Base-by-base conservation (phyloP, 108 stramenopile genomes). In the Cyclotella distinguenda region DNA sequence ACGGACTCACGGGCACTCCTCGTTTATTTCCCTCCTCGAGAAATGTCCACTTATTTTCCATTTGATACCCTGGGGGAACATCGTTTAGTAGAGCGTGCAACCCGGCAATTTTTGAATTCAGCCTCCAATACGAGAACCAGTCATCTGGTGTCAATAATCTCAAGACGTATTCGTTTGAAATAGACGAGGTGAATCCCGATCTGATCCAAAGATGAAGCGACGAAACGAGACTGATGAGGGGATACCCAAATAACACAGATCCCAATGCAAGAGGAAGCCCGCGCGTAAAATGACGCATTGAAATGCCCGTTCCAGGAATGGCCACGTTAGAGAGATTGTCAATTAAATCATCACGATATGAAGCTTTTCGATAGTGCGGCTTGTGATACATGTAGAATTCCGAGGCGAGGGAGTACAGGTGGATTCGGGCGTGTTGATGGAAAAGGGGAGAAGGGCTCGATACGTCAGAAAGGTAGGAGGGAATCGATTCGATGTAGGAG, bases 11-110 rank as follows among this genome's bases (percentile, higher is more conserved):
- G 11, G 97, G 96, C 35, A 99, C 94, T 5, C 86, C 91, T 3
- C 66, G 66, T 54, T 78, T 76, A 6, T 73, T 49, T 15, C 95
- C 97, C 53, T 88, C 80, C 23, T 82, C 74, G 11, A 99, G 70
- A 68, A 98, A 99, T 32, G 95, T 95, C 96, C 97, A 97, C 72
- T 99, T 98, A 70, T 98, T 95, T 79, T 98, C 97, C 89, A 94
- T 90, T 16, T 88, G 73, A 60, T 96, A 96, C 16, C 87, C 92
- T 4, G 40, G 36, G 0, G 87, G 87, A 43, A 80, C 81, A 43
- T 84, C 61, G 36, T 91, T 96, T 49, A 96, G 53, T 12, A 89
- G 64, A n/a, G 97, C 72, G 79, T 99, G 98, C 74, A 94, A 69
- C 30, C 86, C 90, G 23, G 96, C 96, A 22, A 98, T 83, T 45